Evolutionary conservation across 139 green algal species (phyloP).

Genomic region (Asterochloris erici): DNA sequence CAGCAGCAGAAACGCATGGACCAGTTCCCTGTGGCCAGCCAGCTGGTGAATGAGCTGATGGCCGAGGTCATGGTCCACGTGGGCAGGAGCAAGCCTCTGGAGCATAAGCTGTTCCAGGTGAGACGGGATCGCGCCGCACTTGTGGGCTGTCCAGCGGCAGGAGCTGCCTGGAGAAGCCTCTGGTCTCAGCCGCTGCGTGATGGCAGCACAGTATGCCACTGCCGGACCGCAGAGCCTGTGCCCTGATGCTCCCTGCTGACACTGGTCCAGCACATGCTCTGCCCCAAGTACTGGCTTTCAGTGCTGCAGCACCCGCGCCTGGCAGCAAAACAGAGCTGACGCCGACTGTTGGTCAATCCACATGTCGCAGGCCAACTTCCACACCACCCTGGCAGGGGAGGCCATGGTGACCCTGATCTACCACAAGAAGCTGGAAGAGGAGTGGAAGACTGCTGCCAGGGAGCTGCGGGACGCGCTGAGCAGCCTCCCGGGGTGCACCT

Average conservation of each 20-base stretch:
- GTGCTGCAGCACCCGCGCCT: too few species aligned
- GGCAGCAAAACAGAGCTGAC: too few species aligned
- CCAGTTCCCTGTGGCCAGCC: slow-evolving; percentile 73
- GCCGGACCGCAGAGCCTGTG: too few species aligned
- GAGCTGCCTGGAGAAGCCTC: too few species aligned
- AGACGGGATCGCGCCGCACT: too few species aligned
- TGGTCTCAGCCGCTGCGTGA: too few species aligned
- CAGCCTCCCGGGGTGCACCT: slow-evolving; percentile 12
- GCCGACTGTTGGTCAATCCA: too few species aligned
- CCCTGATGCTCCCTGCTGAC: too few species aligned
- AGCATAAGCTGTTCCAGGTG: slow-evolving; percentile 50
- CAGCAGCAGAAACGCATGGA: slow-evolving; percentile 52
- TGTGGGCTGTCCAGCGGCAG: too few species aligned
- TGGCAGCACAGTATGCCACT: too few species aligned
- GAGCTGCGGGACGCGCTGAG: slow-evolving; percentile 8
- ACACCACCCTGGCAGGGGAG: slow-evolving; percentile 80
- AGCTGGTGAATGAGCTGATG: slow-evolving; percentile 85
- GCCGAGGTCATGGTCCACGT: slow-evolving; percentile 48
- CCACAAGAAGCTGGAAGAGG: slow-evolving; percentile 72
- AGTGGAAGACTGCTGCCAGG: slow-evolving; percentile 39
- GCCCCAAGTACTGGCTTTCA: too few species aligned
- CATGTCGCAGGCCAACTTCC: slow-evolving; percentile 74
- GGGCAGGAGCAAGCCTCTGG: slow-evolving; percentile 27
- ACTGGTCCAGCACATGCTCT: too few species aligned
- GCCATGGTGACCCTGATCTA: slow-evolving; percentile 87